Evolutionary conservation across 2,329 filamentous ascomycete species (phyloP).

Genomic region (Xylariaceae sp.): DNA sequence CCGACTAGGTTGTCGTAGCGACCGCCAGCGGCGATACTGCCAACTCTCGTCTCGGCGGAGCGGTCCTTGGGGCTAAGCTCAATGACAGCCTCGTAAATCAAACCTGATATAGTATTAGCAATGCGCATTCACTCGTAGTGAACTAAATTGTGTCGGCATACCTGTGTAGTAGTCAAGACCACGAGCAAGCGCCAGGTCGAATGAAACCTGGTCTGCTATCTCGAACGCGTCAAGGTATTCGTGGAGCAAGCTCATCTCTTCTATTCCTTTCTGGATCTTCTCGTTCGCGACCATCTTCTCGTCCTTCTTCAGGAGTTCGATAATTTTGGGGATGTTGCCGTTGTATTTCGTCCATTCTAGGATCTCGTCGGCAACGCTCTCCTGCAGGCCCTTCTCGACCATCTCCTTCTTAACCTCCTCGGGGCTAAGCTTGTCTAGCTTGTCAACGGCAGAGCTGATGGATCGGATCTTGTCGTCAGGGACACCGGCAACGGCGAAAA

Average conservation of each 20-base stretch:
- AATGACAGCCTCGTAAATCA: slow-evolving; percentile 70
- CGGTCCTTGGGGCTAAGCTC: slow-evolving; percentile 54
- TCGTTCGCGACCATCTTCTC: slow-evolving; percentile 56
- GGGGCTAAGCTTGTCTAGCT: slow-evolving; percentile 72
- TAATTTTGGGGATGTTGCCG: slow-evolving; percentile 55
- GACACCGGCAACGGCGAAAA: slow-evolving; percentile 75
- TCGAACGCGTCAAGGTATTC: slow-evolving; percentile 63
- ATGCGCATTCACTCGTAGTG: too few relatives aligned
- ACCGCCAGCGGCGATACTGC: slow-evolving; percentile 69
- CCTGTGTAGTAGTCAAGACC: slow-evolving; percentile 74
- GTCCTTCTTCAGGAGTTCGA: slow-evolving; percentile 55
- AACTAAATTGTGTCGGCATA: not conserved
- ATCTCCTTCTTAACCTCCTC: slow-evolving; percentile 70
- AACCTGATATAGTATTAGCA: too few relatives aligned
- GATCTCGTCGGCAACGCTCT: slow-evolving; percentile 64
- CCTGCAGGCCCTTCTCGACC: slow-evolving; percentile 66
- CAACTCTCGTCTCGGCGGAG: slow-evolving; percentile 67
- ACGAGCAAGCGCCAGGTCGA: slow-evolving; percentile 68
- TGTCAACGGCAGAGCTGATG: slow-evolving; percentile 73
- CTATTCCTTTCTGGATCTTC: slow-evolving; percentile 61
- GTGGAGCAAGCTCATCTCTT: slow-evolving; percentile 65
- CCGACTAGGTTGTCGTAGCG: slow-evolving; percentile 72
- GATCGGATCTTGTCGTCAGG: slow-evolving; percentile 66
- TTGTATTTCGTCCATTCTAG: slow-evolving; percentile 65
- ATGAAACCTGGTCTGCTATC: slow-evolving; percentile 59